Conservation (phyloP, 140 eudicot species). For the Oenanthe javanica region DNA sequence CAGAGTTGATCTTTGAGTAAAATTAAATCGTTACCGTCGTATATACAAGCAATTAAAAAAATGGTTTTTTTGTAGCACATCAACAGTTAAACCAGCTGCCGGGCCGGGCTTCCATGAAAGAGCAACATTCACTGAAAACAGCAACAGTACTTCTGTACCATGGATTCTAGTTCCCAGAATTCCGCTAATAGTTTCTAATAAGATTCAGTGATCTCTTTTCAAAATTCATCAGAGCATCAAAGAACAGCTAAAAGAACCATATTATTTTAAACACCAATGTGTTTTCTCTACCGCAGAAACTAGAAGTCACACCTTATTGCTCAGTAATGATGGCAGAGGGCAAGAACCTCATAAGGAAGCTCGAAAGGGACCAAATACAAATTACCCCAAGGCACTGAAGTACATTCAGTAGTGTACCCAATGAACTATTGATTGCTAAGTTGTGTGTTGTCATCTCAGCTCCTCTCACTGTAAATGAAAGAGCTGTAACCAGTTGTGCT, state of each 20-base stretch:
- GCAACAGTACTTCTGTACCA: constrained; percentile 1
- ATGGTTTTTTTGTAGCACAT: not conserved
- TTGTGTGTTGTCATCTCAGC: constrained; percentile 92
- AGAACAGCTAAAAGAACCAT: not conserved
- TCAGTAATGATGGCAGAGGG: constrained; percentile 50
- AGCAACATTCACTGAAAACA: not conserved
- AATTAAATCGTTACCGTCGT: not conserved
- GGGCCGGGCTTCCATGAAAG: not conserved
- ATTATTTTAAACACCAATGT: not conserved
- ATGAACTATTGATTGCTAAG: constrained; percentile 76
- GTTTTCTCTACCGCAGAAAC: not conserved
- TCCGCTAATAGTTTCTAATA: not conserved
- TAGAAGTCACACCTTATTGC: constrained; percentile 25
- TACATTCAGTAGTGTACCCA: constrained; percentile 76
- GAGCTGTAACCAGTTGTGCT: constrained; percentile 95
- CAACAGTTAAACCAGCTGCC: not conserved
- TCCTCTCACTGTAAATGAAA: constrained; percentile 85
- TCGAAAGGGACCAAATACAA: constrained; percentile 93
- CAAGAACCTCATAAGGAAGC: constrained; percentile 76
- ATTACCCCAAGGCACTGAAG: constrained; percentile 88
- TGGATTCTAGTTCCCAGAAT: not conserved
- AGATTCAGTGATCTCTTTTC: not conserved
- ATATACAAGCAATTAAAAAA: constrained; percentile 5
- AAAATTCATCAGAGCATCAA: not conserved
- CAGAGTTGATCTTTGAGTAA: not conserved